These are phyloP conservation scores for Breviolum minutum DNA, from an alignment of 73 alveolate genomes.

Conservation along the genomic window DNA sequence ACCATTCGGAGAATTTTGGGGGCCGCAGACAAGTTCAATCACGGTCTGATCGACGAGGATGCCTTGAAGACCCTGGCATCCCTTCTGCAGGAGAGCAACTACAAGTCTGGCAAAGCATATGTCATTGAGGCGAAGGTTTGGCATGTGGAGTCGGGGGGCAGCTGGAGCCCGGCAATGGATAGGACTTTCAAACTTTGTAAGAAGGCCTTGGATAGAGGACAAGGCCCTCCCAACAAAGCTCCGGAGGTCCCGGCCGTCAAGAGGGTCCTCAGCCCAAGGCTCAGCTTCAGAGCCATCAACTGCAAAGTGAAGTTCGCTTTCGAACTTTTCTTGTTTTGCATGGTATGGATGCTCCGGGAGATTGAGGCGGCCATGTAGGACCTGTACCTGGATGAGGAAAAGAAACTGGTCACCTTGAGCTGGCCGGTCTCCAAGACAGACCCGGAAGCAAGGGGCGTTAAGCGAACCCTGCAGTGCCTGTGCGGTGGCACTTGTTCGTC, in stretches of 20 bases:
- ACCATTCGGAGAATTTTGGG: too few species aligned
- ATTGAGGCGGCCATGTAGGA: not conserved
- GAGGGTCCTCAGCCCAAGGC: not conserved
- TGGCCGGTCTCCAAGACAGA: not conserved
- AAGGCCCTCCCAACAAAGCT: not conserved
- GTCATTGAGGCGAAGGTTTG: too few species aligned
- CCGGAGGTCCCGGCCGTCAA: not conserved
- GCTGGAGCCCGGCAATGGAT: not conserved
- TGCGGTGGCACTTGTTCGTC: not conserved
- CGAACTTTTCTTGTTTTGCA: not conserved
- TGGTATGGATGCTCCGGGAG: not conserved
- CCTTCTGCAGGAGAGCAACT: too few species aligned
- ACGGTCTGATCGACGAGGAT: too few species aligned
- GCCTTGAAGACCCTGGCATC: too few species aligned
- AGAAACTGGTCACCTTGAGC: not conserved
- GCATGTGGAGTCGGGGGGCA: too few species aligned
- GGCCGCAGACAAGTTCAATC: too few species aligned
- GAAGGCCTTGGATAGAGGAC: not conserved
- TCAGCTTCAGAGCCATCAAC: too few species aligned
- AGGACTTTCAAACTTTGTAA: not conserved
- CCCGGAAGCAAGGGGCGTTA: not conserved
- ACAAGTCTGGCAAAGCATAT: too few species aligned
- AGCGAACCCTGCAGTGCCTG: not conserved
- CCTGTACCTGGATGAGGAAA: not conserved
- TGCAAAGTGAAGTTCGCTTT: not conserved